A percentile compares a stretch with the other conserved stretches of the same genome.
phyloP scores from a whole-genome alignment of 2,329 filamentous ascomycete species.

The Cladosporium austrohemisphaericum region DNA sequence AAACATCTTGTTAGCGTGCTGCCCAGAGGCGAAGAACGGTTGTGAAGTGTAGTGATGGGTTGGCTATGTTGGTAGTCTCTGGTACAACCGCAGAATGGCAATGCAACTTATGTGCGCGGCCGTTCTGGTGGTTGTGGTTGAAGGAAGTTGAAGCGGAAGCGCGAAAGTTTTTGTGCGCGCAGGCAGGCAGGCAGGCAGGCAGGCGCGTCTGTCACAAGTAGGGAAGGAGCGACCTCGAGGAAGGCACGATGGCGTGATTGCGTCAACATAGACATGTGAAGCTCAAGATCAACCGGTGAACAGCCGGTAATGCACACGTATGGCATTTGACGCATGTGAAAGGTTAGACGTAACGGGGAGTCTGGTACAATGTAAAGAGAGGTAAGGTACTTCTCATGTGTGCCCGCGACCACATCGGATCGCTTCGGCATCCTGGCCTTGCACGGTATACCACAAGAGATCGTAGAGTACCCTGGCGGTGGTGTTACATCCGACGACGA shows the following conservation, averaged over 20 bases:
- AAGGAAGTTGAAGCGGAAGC: not conserved
- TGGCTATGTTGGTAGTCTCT: not conserved
- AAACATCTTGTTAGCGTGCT: constrained; percentile 60
- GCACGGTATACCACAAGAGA: too few relatives aligned
- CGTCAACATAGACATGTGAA: not conserved
- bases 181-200: too few relatives aligned
- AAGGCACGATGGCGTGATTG: not conserved
- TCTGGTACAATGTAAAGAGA: too few relatives aligned
- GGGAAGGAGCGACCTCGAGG: constrained; percentile 5
- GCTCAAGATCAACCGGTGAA: not conserved
- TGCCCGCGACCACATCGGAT: too few relatives aligned
- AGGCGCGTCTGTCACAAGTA: not conserved
- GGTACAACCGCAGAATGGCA: not conserved
- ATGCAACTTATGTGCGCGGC: too few relatives aligned
- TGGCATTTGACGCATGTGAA: too few relatives aligned
- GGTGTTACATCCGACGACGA: constrained; percentile 1
- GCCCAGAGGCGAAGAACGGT: constrained; percentile 18
- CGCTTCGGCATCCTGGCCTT: too few relatives aligned
- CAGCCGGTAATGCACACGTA: not conserved
- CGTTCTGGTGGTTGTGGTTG: not conserved
- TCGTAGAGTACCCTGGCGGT: not conserved
- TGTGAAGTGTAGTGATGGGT: constrained; percentile 1
- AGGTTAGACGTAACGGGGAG: too few relatives aligned
- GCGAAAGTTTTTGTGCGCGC: not conserved
- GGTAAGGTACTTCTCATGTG: too few relatives aligned